Percentiles rank a stretch among this genome's conserved stretches.
Conservation (phyloP, 768 basidiomycete species). For the Phylloporus arenicola region DNA sequence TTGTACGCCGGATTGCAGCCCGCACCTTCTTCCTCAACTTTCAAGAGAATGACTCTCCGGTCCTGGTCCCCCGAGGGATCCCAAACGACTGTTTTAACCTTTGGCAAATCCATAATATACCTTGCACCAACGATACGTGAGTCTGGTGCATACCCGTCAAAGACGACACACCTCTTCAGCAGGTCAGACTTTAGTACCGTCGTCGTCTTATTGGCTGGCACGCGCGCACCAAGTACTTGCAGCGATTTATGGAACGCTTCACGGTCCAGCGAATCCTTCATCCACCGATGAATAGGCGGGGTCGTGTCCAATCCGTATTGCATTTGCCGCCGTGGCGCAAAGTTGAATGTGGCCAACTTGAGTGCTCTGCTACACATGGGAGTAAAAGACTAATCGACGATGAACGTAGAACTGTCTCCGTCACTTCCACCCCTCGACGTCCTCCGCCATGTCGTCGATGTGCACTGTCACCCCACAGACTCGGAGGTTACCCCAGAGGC, state of each 20-base stretch:
- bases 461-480: constrained; percentile 92
- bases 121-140: constrained; percentile 33
- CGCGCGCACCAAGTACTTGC: constrained; percentile 61
- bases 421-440: constrained; percentile 35
- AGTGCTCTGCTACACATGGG: constrained; percentile 11
- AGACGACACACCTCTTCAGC: constrained; percentile 51
- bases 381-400: not conserved
- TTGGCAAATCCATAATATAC: constrained; percentile 62
- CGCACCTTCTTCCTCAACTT: constrained; percentile 57
- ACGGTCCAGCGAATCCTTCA: constrained; percentile 53
- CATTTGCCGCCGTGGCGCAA: constrained; percentile 10
- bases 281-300: constrained; percentile 48
- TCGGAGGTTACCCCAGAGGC: constrained; percentile 43
- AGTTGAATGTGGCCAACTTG: not conserved
- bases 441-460: constrained; percentile 71
- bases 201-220: constrained; percentile 52
- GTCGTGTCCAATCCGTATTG: constrained; percentile 30
- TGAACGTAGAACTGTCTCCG: not conserved
- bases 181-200: constrained; percentile 49
- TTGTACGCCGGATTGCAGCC: not conserved
- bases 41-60: constrained; percentile 62
- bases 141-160: not conserved
- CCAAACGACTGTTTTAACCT: constrained; percentile 52
- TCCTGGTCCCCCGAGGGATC: constrained; percentile 45
- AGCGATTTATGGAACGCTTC: constrained; percentile 60